phyloP scores from a whole-genome alignment of 352 stramenopile species.

The Phytophthora kernoviae region DNA sequence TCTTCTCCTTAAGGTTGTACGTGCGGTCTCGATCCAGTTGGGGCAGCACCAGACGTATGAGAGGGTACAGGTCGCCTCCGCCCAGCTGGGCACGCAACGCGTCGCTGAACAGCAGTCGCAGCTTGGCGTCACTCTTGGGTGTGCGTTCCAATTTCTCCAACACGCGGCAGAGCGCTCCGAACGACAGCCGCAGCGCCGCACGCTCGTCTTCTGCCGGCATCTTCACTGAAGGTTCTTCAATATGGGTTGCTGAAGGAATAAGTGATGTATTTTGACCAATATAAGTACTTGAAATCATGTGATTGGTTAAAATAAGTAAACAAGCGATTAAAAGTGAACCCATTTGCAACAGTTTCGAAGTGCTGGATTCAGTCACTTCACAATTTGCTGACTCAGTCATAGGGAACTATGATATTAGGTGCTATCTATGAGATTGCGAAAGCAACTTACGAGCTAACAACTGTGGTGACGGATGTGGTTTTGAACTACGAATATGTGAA shows the following conservation, averaged over 20 bases:
- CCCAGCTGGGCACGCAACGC: conserved; percentile 59
- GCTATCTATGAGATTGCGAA: conserved; percentile 43
- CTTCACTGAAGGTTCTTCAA: neutral
- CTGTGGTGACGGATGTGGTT: conserved; percentile 71
- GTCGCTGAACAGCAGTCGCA: conserved; percentile 77
- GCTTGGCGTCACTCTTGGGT: conserved; percentile 75
- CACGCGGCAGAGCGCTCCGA: conserved; percentile 74
- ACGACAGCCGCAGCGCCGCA: conserved; percentile 56
- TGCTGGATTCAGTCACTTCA: no score
- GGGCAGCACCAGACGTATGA: conserved; percentile 76
- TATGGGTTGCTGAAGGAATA: no score
- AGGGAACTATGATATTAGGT: conserved; percentile 22
- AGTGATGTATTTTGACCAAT: conserved; percentile 21
- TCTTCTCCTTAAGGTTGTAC: conserved; percentile 90
- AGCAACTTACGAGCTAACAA: conserved; percentile 66
- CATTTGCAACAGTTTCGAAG: neutral
- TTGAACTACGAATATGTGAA: conserved; percentile 81
- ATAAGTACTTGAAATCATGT: conserved; percentile 1
- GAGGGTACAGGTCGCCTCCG: conserved; percentile 66
- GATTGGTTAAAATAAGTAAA: neutral
- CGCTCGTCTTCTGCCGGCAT: conserved; percentile 7
- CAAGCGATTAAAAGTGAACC: neutral
- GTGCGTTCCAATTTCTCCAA: conserved; percentile 74
- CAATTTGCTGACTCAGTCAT: no score
- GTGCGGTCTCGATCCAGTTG: conserved; percentile 85